These are phyloP conservation scores for Piper longum DNA, from an alignment of 164 flowering plant species.

Conservation along the genomic window DNA sequence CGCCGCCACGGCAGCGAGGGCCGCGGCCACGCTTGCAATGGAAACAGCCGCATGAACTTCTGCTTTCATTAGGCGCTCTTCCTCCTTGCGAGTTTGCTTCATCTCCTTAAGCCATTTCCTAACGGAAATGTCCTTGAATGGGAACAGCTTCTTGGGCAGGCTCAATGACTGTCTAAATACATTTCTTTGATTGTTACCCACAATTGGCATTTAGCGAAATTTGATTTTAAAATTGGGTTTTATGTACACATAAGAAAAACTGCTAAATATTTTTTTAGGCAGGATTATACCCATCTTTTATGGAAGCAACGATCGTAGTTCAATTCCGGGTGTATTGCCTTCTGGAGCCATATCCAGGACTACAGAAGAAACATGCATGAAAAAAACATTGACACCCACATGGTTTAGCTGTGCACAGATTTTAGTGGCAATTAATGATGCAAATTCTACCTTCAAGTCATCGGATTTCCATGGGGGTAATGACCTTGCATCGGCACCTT, in stretches of 20 bases:
- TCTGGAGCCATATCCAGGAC: slow-evolving; percentile 99
- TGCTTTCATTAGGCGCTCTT: slow-evolving; percentile 55
- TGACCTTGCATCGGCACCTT: slow-evolving; percentile 26
- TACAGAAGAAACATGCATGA: slow-evolving; percentile 6
- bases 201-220: neutral
- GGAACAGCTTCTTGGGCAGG: slow-evolving; percentile 44
- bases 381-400: neutral
- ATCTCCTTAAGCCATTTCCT: slow-evolving; percentile 81
- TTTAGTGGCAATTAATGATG: neutral
- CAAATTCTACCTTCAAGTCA: slow-evolving; percentile 54
- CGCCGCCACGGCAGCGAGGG: slow-evolving; percentile 78
- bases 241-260: too few relatives aligned
- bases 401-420: neutral
- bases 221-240: too few relatives aligned
- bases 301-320: slow-evolving; percentile 56
- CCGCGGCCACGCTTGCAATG: slow-evolving; percentile 85
- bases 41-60: slow-evolving; percentile 88
- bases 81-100: slow-evolving; percentile 63
- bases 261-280: too few relatives aligned
- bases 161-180: slow-evolving; percentile 11
- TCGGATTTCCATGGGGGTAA: slow-evolving; percentile 74
- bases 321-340: slow-evolving; percentile 92
- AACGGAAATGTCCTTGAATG: slow-evolving; percentile 46
- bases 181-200: neutral
- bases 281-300: slow-evolving; percentile 55